Evolutionary conservation across 73 alveolate genomes (phyloP).

Genomic region (Tetrahymena borealis): DNA sequence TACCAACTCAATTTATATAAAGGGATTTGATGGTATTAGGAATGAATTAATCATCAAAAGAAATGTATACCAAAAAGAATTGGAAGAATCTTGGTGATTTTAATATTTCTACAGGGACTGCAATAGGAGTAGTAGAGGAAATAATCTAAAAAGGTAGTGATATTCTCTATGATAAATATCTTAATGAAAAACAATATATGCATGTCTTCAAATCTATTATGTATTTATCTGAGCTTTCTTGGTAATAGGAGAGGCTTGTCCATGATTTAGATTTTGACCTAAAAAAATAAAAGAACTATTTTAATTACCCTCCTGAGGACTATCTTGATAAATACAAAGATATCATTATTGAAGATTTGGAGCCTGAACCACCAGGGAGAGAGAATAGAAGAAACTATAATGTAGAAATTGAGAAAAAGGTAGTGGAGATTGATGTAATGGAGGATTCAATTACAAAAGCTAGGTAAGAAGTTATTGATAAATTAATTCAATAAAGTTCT

Average conservation of each 20-base stretch:
- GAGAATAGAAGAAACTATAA: neutral
- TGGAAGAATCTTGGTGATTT: neutral
- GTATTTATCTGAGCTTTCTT: neutral
- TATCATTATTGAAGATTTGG: neutral
- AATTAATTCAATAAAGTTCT: neutral
- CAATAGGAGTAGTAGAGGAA: neutral
- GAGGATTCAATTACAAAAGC: neutral
- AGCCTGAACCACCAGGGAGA: neutral
- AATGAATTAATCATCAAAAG: neutral
- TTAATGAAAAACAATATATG: neutral
- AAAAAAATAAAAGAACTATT: neutral
- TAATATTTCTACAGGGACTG: neutral
- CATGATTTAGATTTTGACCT: neutral
- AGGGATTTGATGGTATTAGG: neutral
- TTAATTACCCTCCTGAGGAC: neutral
- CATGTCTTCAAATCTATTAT: neutral
- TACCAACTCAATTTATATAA: neutral
- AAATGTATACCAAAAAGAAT: neutral
- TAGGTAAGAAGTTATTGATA: neutral
- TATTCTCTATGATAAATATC: neutral
- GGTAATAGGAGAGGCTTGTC: neutral
- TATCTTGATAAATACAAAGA: neutral
- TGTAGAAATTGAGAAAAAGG: neutral
- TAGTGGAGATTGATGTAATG: neutral
- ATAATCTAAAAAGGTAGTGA: neutral